Percentiles rank a stretch among this genome's conserved stretches.
phyloP scores from a whole-genome alignment of 495 filamentous ascomycete genomes.

The Penicillium malachiteum region DNA sequence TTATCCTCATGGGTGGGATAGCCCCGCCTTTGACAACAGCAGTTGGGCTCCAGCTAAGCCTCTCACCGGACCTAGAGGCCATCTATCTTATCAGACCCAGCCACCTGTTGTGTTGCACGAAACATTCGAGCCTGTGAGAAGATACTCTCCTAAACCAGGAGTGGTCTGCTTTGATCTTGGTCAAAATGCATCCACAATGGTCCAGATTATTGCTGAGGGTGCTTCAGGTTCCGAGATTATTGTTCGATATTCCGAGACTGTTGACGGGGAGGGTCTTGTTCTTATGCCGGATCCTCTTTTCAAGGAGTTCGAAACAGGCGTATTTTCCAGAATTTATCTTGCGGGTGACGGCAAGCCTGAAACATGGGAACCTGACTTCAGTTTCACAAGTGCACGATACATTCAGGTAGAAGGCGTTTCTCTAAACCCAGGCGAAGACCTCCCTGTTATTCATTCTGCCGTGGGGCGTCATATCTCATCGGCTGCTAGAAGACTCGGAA shows the following conservation, averaged over 20 bases:
- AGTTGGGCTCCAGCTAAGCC: conserved; percentile 24
- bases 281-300: conserved; percentile 32
- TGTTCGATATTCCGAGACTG: conserved; percentile 26
- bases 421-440: conserved; percentile 6
- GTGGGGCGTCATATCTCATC: conserved; percentile 28
- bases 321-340: conserved; percentile 24
- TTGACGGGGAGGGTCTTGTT: conserved; percentile 24
- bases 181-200: conserved; percentile 28
- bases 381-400: conserved; percentile 31
- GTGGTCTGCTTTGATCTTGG: conserved; percentile 26
- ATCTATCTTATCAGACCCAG: conserved; percentile 26
- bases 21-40: conserved; percentile 13
- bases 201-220: conserved; percentile 17
- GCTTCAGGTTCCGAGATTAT: conserved; percentile 23
- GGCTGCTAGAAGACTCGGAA: conserved; percentile 22
- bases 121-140: conserved; percentile 21
- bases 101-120: conserved; percentile 29
- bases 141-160: conserved; percentile 12
- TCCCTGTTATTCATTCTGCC: conserved; percentile 23
- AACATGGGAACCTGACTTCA: conserved; percentile 30
- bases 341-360: conserved; percentile 23
- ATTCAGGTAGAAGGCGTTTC: conserved; percentile 29
- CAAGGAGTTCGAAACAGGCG: conserved; percentile 29
- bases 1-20: conserved; percentile 27
- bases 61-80: conserved; percentile 26